Evolutionary conservation across 352 stramenopile genomes (phyloP).

Genomic region (Globisporangium paddicum): DNA sequence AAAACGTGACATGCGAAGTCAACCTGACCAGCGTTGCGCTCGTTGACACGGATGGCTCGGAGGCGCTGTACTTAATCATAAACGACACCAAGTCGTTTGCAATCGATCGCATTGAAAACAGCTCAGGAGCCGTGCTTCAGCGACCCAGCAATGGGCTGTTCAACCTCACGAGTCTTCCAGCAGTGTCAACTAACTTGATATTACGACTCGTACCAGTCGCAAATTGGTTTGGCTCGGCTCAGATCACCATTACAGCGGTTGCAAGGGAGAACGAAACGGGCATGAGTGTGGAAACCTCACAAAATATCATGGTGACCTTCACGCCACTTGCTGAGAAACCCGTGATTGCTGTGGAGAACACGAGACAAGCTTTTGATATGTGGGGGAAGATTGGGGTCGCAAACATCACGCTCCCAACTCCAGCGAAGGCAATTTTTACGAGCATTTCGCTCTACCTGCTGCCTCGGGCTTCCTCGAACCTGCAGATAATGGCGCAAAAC

Average conservation of each 20-base stretch:
- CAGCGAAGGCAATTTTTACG: conserved; percentile 29
- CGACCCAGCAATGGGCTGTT: conserved; percentile 23
- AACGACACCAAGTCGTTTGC: conserved; percentile 15
- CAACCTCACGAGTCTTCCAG: conserved; percentile 15
- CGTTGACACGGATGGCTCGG: conserved; percentile 37
- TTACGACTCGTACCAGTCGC: conserved; percentile 23
- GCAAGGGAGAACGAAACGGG: conserved; percentile 28
- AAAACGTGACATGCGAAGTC: conserved; percentile 26
- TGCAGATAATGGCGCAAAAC: conserved; percentile 38
- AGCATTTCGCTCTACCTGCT: conserved; percentile 32
- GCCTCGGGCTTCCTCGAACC: conserved; percentile 11
- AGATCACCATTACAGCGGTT: conserved; percentile 28
- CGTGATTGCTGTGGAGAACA: conserved; percentile 28
- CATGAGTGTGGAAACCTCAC: conserved; percentile 12
- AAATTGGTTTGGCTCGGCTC: conserved; percentile 31
- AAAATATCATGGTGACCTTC: conserved; percentile 22
- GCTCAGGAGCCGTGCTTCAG: conserved; percentile 17
- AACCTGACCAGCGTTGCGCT: conserved; percentile 22
- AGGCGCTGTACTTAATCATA: conserved; percentile 31
- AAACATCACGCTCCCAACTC: conserved; percentile 24
- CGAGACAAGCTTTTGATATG: conserved; percentile 24
- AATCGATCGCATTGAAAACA: conserved; percentile 20
- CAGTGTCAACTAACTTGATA: conserved; percentile 12
- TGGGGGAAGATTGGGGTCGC: conserved; percentile 31
- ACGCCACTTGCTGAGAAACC: conserved; percentile 36